Evolutionary conservation across 2,329 filamentous ascomycete genomes (phyloP), one percentile per base, ranked within the genome.

Genomic region (Pseudocercospora eumusae): DNA sequence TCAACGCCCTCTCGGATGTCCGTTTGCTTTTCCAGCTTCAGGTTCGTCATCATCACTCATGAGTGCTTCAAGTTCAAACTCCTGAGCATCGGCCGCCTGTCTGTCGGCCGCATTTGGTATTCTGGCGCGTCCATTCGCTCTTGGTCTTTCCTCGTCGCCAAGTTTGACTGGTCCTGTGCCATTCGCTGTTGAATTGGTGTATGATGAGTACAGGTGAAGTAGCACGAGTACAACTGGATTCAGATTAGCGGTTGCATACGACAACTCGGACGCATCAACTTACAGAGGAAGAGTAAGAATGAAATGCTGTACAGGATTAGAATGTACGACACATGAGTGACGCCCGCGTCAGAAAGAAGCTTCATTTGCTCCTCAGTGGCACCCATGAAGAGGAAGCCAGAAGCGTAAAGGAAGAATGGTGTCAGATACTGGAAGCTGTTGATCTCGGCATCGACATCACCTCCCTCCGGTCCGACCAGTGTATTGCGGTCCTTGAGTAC

Each of bases 281-380:
- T 80, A 87, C 85, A 96, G 40, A 99, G 86, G 80, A 96, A 99
- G 50, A 96, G 76, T 20, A 99, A 77, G 76, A 96, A 97, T 23
- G 93, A 89, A 56, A 97, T 82, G 70, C 91, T 96, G 82, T 90
- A 98, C 9, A 97, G 80, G 57, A 98, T 93, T 25, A 99, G 83
- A 44, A 98, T 86, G 75, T 98, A 99, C 4, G 93, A 89, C 45
- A 98, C 91, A 72, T 96, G 92, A 25, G 92, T 92, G 71, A 98
- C 87, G 62, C 87, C 83, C 0, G 90, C 89, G 42, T 85, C 81
- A 44, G 86, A 83, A 4, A 98, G 81, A 1, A 97, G 81, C 21
- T 82, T 73, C 91, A 98, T 96, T 77, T 98, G 95, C 78, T 99
- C 93, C 75, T 98, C 95, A 0, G 92, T 98, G 15, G 95, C 93